phyloP scores from a whole-genome alignment of 495 filamentous ascomycete species.

The Penicillium argentinense region DNA sequence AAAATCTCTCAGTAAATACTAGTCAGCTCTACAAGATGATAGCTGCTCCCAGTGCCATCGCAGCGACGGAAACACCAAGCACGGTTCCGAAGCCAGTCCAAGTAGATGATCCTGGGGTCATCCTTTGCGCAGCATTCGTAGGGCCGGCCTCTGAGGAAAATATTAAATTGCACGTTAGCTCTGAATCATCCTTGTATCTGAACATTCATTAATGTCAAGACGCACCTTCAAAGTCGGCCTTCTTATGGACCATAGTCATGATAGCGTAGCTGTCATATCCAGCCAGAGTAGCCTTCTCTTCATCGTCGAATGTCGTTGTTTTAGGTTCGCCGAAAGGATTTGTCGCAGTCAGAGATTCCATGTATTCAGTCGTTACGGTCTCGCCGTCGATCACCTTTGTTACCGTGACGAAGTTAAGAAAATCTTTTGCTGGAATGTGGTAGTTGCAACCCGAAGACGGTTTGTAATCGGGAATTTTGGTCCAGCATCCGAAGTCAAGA shows the following conservation, averaged over 20 bases:
- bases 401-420: background rate
- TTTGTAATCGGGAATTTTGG: background rate
- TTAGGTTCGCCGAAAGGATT: background rate
- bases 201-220: no score
- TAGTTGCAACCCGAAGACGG: background rate
- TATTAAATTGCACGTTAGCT: no score
- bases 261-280: background rate
- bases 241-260: background rate
- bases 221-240: background rate
- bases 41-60: background rate
- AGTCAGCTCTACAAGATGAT: slow-evolving; percentile 46
- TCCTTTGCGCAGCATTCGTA: background rate
- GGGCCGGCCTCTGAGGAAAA: background rate
- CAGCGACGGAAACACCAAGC: background rate
- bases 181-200: no score
- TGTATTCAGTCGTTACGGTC: background rate
- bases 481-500: background rate
- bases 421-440: background rate
- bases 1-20: no score
- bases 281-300: background rate
- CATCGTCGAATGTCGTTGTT: background rate
- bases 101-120: background rate
- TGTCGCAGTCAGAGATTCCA: background rate
- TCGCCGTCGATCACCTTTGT: background rate
- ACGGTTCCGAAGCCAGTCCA: background rate